phyloP scores from a whole-genome alignment of 768 basidiomycete genomes.

The Kwoniella europaea region DNA sequence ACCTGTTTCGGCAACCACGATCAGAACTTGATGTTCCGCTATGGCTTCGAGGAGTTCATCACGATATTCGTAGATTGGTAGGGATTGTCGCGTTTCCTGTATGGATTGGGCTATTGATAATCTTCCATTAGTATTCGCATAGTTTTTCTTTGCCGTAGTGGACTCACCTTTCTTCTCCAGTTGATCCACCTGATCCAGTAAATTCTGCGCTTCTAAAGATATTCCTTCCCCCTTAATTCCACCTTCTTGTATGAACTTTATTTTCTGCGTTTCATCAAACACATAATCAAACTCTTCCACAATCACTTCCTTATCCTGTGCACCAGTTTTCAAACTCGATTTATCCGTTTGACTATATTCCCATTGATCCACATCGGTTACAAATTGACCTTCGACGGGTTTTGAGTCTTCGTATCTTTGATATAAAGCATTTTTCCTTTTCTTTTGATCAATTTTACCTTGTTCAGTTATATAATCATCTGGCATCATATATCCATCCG shows the following conservation, averaged over 20 bases:
- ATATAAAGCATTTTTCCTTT: conserved; percentile 88
- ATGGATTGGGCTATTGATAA: conserved; percentile 62
- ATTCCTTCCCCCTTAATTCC: conserved; percentile 65
- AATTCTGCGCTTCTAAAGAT: conserved; percentile 80
- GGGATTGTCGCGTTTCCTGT: conserved; percentile 88
- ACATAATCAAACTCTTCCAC: conserved; percentile 94
- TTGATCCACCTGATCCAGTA: conserved; percentile 87
- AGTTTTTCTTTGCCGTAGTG: too few species aligned
- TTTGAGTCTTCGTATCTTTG: conserved; percentile 84
- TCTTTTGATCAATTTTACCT: conserved; percentile 96
- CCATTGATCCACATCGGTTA: conserved; percentile 97
- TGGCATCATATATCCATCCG: conserved; percentile 93
- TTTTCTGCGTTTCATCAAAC: conserved; percentile 96
- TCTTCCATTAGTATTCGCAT: too few species aligned
- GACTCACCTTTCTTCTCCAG: conserved; percentile 89
- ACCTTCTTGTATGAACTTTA: conserved; percentile 87
- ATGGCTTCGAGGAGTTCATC: conserved; percentile 87
- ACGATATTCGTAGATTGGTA: conserved; percentile 89
- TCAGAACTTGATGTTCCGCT: conserved; percentile 87
- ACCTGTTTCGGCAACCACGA: conserved; percentile 97
- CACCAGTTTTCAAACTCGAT: conserved; percentile 87
- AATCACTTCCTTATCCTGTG: conserved; percentile 81
- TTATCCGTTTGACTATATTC: conserved; percentile 88
- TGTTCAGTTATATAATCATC: conserved; percentile 99
- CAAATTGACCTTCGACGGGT: conserved; percentile 82